Conservation (phyloP, 2,329 filamentous ascomycete genomes). For the Fusarium illudens region DNA sequence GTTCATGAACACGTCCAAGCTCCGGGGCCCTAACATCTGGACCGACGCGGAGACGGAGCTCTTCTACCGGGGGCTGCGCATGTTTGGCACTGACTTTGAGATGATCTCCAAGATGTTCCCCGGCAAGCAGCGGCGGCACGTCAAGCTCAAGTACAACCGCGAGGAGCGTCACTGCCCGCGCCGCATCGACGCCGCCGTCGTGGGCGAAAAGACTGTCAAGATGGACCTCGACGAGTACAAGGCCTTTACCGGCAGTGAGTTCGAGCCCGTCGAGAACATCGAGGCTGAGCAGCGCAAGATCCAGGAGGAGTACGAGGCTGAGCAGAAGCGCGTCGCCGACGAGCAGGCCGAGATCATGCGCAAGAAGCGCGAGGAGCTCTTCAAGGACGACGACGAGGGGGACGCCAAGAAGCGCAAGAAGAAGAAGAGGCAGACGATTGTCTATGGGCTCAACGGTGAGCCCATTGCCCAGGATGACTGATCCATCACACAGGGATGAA, state of each 20-base stretch:
- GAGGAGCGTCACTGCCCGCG: slow-evolving; percentile 75
- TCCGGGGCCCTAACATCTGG: slow-evolving; percentile 73
- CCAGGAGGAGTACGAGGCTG: slow-evolving; percentile 56
- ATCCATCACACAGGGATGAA: neutral
- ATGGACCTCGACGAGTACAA: slow-evolving; percentile 71
- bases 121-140: slow-evolving; percentile 72
- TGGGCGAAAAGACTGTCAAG: slow-evolving; percentile 63
- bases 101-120: slow-evolving; percentile 82
- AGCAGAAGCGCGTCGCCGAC: slow-evolving; percentile 54
- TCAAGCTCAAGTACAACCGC: slow-evolving; percentile 85
- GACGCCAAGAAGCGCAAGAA: slow-evolving; percentile 47
- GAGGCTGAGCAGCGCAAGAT: slow-evolving; percentile 62
- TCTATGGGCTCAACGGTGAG: slow-evolving; percentile 51
- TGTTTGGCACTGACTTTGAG: slow-evolving; percentile 85
- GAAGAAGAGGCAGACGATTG: slow-evolving; percentile 47
- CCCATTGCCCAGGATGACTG: slow-evolving; percentile 43
- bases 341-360: slow-evolving; percentile 58
- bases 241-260: slow-evolving; percentile 60
- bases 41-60: slow-evolving; percentile 73
- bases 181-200: slow-evolving; percentile 70
- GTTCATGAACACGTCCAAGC: slow-evolving; percentile 69
- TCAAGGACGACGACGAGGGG: slow-evolving; percentile 51
- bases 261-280: slow-evolving; percentile 64
- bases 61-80: slow-evolving; percentile 78
- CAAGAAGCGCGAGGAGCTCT: slow-evolving; percentile 59